Evolutionary conservation across 2,329 filamentous ascomycete genomes (phyloP), one percentile per base, ranked within the genome.

Genomic region (Fusarium udum): DNA sequence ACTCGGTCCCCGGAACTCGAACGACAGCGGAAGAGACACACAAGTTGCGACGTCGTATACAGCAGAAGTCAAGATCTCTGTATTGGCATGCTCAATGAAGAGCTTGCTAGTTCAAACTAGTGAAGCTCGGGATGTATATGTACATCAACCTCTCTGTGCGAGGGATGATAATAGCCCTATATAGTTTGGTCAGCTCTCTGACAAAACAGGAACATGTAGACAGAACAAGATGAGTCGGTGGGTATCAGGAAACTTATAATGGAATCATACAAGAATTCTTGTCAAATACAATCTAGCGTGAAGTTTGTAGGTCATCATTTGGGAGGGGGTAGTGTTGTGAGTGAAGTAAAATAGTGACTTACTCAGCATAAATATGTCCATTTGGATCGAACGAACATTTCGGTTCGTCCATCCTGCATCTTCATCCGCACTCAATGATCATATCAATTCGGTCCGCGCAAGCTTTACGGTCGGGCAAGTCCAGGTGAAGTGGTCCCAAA

Each of bases 251-350:
- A 82, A 81, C 74, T 74, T 74, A 69, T 78, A 69, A 78, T 74
- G 64, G 71, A 71, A 82, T 82, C 81, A 83, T 75, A 52, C 79
- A 81, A 81, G 75, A 57, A 64, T 57, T 68, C 78, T 80, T 77
- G 79, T 85, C 83, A 85, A 83, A 83, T 85, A 85, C 83, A 84
- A 85, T 84, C 83, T 85, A 85, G 84, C 83, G 83, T 84, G 72
- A 73, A 78, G 79, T 77, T 75, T 69, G 76, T 68, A 75, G 62
- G 78, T 85, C 84, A 85, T 85, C 83, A 84, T 81, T 52, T 60
- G 40, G 36, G 42, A 24, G 46, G 58, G 53, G 58, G 26, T 10
- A 1, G 3, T 16, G 16, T 1, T 1, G 11, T 24, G 18, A 12
- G 11, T 11, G 14, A 28, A 43, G 45, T 20, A 45, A 61, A 45